Evolutionary conservation across 2,329 filamentous ascomycete species (phyloP).

Genomic region (Xylariales sp.): DNA sequence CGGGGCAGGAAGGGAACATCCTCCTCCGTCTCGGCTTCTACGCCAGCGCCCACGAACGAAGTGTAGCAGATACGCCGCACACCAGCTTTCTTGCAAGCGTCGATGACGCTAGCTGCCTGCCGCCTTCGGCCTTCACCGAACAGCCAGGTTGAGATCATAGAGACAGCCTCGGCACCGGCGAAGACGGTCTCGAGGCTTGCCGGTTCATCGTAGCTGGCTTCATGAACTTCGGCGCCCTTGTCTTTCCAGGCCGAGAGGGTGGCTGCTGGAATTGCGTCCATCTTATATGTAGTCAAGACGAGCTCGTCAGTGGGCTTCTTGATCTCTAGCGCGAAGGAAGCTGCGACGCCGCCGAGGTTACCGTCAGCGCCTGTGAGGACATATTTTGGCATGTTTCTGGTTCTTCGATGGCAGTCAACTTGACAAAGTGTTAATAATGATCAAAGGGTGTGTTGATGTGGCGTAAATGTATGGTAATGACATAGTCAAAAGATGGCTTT

Average conservation of each 20-base stretch:
- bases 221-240: slow-evolving; percentile 8
- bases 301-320: slow-evolving; percentile 13
- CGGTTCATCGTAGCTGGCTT: slow-evolving; percentile 14
- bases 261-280: slow-evolving; percentile 8
- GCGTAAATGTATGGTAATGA: too few relatives aligned
- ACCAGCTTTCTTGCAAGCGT: slow-evolving; percentile 11
- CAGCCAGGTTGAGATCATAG: slow-evolving; percentile 17
- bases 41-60: slow-evolving; percentile 16
- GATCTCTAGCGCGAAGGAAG: slow-evolving; percentile 12
- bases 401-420: neutral
- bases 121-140: slow-evolving; percentile 11
- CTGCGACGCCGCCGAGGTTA: slow-evolving; percentile 14
- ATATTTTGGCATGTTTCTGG: slow-evolving; percentile 14
- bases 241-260: slow-evolving; percentile 6
- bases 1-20: slow-evolving; percentile 13
- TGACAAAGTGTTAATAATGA: too few relatives aligned
- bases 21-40: slow-evolving; percentile 4
- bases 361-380: slow-evolving; percentile 15
- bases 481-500: too few relatives aligned
- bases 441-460: too few relatives aligned
- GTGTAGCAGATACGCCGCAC: slow-evolving; percentile 17
- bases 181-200: slow-evolving; percentile 12
- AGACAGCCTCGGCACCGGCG: slow-evolving; percentile 17
- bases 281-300: slow-evolving; percentile 11
- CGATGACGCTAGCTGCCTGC: slow-evolving; percentile 16